Evolutionary conservation across 176 grass and related monocot genomes (phyloP), one percentile per base, ranked within the genome.

Genomic region (Musa schizocarpa): DNA sequence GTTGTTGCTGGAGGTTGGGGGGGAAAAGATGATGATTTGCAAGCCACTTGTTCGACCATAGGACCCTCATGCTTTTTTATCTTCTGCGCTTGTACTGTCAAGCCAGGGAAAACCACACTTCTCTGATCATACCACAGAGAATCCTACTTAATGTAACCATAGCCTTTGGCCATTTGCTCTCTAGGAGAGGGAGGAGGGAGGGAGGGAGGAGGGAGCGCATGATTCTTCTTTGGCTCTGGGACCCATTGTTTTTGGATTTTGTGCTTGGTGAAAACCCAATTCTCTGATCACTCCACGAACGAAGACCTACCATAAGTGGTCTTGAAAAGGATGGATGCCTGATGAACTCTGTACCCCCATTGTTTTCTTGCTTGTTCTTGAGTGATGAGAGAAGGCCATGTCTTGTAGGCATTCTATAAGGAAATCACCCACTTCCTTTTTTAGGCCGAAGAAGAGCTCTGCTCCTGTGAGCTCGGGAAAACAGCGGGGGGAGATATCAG

Each of bases 381-480:
- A 61, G 73, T 64, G 26, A 79, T 74, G 68, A 86, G 13, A 43
- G 52, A 70, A 63, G 50, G 56, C 70, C 19, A 74, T 80, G 55
- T 81, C 82, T 76, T 78, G 79, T 88, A 83, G 79, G 22, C 68
- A 80, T 84, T 83, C 24, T 86, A 79, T 92, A 83, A 85, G 83
- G 87, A 83, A 87, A 76, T 65, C 77, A 9, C 43, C 79, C n/a
- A 63, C 76, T 90, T 92, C 82, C 93, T 67, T 75, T 80, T 96
- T 90, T 72, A 53, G 83, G 79, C 27, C 69, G 50, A 83, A 71
- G 48, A 64, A 68, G 25, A n/a, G 19, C 54, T 78, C 13, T 88
- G 26, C 16, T 24, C 25, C 17, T 71, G 10, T 5, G 2, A 22
- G 48, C 54, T 11, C 9, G 25, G 43, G 11, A 54, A 20, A 50